A percentile compares a stretch with the other conserved stretches of the same genome.
Evolutionary conservation across 2,329 filamentous ascomycete species (phyloP).

Genomic region (Colletotrichum sp.): DNA sequence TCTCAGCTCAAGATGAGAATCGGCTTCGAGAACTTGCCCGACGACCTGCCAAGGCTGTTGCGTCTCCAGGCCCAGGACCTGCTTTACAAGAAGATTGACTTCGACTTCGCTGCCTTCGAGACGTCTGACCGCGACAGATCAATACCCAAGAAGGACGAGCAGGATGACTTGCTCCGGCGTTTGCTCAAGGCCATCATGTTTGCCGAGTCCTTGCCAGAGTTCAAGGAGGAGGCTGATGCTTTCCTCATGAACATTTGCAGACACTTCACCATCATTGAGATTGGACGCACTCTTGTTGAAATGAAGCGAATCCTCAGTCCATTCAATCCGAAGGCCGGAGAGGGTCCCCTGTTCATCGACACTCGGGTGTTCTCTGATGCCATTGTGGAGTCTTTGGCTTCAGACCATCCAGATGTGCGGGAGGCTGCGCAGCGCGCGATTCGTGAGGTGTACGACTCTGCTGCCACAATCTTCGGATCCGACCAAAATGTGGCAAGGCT

Average conservation of each 20-base stretch:
- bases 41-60: conserved; percentile 84
- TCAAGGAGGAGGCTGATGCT: conserved; percentile 75
- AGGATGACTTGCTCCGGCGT: conserved; percentile 83
- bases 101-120: conserved; percentile 73
- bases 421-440: conserved; percentile 83
- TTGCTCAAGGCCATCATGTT: conserved; percentile 89
- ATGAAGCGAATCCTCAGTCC: conserved; percentile 76
- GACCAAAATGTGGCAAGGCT: conserved; percentile 74
- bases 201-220: conserved; percentile 80
- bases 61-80: conserved; percentile 90
- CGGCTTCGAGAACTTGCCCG: conserved; percentile 84
- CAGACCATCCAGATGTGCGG: conserved; percentile 79
- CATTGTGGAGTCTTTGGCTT: conserved; percentile 87
- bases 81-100: conserved; percentile 71
- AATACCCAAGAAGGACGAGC: conserved; percentile 82
- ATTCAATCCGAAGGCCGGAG: conserved; percentile 85
- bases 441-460: conserved; percentile 76
- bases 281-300: conserved; percentile 83
- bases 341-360: conserved; percentile 86
- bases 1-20: conserved; percentile 90
- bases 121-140: conserved; percentile 81
- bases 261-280: conserved; percentile 89
- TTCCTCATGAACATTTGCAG: conserved; percentile 83
- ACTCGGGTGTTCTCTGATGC: conserved; percentile 87
- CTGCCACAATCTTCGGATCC: conserved; percentile 79